These are phyloP conservation scores for Orychophragmus violaceus DNA, from an alignment of 345 rosid species.

Conservation along the genomic window DNA sequence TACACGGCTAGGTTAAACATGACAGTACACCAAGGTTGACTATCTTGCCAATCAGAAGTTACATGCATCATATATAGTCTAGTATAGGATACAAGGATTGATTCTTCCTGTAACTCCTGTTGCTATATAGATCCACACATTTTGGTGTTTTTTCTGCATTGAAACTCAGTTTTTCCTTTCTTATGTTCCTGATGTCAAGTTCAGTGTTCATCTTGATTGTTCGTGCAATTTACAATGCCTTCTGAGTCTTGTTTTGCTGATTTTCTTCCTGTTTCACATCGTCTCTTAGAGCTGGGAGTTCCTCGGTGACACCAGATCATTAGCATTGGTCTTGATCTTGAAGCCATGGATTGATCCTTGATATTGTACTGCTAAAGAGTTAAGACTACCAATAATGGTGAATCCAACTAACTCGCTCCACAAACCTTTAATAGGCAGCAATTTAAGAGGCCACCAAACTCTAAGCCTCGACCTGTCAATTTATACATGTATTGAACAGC, in stretches of 20 bases:
- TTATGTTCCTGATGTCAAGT: not conserved
- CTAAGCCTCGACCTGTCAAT: not conserved
- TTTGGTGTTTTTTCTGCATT: not conserved
- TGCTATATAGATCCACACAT: not conserved
- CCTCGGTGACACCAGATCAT: constrained; percentile 28
- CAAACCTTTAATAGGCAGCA: not conserved
- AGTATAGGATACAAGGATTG: not conserved
- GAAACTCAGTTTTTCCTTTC: not conserved
- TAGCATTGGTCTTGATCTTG: constrained; percentile 17
- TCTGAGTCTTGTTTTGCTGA: constrained; percentile 1
- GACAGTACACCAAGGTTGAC: not conserved
- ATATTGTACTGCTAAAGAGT: not conserved
- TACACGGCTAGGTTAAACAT: not conserved
- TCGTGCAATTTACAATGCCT: not conserved
- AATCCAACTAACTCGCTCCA: not conserved
- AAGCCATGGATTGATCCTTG: constrained; percentile 9
- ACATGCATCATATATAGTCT: not conserved
- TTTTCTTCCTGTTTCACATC: constrained; percentile 3
- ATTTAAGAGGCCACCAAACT: constrained; percentile 17
- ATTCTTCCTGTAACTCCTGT: no score
- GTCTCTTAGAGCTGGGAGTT: constrained; percentile 27
- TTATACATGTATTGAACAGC: not conserved
- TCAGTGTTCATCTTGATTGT: not conserved
- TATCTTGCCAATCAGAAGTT: not conserved
- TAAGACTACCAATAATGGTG: no score